Conservation (phyloP, 768 basidiomycete genomes). For the Pulveroboletus frians region DNA sequence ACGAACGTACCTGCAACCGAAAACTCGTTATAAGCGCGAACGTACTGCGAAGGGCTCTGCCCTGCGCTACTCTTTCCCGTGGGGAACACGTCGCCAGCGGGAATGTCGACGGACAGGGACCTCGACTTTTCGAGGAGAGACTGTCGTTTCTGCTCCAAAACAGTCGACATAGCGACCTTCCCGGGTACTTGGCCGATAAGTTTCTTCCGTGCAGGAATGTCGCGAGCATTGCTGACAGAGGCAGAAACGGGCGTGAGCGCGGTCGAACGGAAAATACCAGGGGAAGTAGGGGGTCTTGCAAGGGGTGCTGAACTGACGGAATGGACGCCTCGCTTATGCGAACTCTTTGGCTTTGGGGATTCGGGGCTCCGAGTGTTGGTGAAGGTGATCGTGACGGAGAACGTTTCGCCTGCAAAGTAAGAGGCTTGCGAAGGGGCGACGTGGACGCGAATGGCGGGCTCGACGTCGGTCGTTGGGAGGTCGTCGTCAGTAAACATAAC, state of each 20-base stretch:
- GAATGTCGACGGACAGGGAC: constrained; percentile 63
- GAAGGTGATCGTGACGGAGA: constrained; percentile 81
- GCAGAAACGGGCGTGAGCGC: constrained; percentile 22
- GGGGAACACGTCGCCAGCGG: constrained; percentile 41
- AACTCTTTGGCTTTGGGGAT: constrained; percentile 30
- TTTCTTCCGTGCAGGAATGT: constrained; percentile 42
- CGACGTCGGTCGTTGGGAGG: constrained; percentile 20
- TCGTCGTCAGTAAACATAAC: constrained; percentile 20
- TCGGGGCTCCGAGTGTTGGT: constrained; percentile 68
- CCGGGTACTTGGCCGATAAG: constrained; percentile 45
- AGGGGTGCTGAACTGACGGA: constrained; percentile 81
- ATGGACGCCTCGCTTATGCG: constrained; percentile 69
- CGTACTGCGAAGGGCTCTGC: constrained; percentile 20
- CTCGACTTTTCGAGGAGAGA: constrained; percentile 44
- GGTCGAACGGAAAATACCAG: constrained; percentile 51
- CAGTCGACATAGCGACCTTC: constrained; percentile 40
- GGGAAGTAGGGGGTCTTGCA: constrained; percentile 77
- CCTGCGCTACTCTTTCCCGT: constrained; percentile 14
- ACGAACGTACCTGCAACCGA: constrained; percentile 17
- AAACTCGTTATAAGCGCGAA: constrained; percentile 31
- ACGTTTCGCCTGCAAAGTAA: constrained; percentile 89
- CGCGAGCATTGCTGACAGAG: constrained; percentile 23
- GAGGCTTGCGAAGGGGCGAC: constrained; percentile 80
- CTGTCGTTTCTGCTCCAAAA: constrained; percentile 52
- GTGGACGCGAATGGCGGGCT: constrained; percentile 58